A percentile compares a stretch with the other conserved stretches of the same genome.
Evolutionary conservation across 805 yeast genomes (phyloP).

Genomic region (Soucietia sequanensis): DNA sequence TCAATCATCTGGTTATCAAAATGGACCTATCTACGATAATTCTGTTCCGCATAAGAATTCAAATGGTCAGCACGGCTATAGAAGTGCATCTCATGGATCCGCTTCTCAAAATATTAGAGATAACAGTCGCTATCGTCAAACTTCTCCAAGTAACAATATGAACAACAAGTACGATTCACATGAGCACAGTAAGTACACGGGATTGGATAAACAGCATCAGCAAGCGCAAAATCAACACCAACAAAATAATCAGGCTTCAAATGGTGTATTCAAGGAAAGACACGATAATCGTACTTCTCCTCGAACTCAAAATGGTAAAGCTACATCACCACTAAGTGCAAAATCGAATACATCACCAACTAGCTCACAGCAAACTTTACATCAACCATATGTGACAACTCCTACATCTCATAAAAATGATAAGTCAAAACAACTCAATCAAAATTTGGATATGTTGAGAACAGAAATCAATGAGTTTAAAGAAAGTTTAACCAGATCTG

Average conservation of each 20-base stretch:
- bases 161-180: no score
- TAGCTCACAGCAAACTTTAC: neutral
- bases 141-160: no score
- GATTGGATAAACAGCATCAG: no score
- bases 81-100: neutral
- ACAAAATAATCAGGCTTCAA: neutral
- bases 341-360: no score
- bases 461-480: slow-evolving; percentile 45
- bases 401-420: slow-evolving; percentile 9
- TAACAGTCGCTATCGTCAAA: neutral
- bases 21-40: neutral
- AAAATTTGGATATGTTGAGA: slow-evolving; percentile 39
- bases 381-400: neutral
- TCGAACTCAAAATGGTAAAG: neutral
- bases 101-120: neutral
- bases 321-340: neutral
- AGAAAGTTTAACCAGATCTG: slow-evolving; percentile 35
- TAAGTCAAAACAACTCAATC: slow-evolving; percentile 37
- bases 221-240: no score
- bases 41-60: no score
- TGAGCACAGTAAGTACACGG: no score
- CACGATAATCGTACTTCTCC: no score
- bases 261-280: no score
- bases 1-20: neutral
- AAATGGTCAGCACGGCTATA: no score